Conservation (phyloP, 2,329 filamentous ascomycete species). For the Botryosphaeria dothidea region DNA sequence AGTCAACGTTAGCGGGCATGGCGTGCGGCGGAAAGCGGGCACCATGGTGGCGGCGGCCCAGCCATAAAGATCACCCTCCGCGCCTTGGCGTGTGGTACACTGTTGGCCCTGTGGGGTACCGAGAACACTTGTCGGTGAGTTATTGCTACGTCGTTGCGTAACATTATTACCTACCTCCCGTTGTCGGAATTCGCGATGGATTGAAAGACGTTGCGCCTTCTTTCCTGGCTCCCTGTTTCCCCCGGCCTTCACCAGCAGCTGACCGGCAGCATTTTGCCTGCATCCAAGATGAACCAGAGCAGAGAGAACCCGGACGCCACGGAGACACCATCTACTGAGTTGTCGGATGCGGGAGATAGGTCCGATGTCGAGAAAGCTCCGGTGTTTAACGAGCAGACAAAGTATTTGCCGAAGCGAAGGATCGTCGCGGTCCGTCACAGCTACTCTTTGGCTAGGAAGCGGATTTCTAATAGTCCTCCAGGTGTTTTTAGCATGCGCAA, state of each 20-base stretch:
- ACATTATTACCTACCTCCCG: neutral
- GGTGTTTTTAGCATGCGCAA: constrained; percentile 60
- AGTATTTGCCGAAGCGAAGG: constrained; percentile 16
- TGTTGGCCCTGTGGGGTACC: constrained; percentile 3
- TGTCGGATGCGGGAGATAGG: neutral
- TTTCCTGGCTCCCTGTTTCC: neutral
- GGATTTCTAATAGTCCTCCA: constrained; percentile 28
- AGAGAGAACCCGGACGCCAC: neutral
- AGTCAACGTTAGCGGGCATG: neutral
- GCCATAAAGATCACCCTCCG: neutral
- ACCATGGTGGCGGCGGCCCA: constrained; percentile 3
- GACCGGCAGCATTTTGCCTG: neutral
- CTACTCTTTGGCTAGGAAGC: no score
- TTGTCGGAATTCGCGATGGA: neutral
- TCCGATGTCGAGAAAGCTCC: constrained; percentile 10
- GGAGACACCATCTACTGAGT: neutral
- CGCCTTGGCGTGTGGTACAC: constrained; percentile 6
- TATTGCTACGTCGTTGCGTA: constrained; percentile 7
- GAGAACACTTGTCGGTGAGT: neutral
- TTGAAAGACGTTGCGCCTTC: neutral
- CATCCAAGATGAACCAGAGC: neutral
- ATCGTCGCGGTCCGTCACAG: constrained; percentile 18
- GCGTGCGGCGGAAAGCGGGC: neutral
- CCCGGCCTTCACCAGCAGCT: neutral
- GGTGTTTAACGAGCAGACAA: constrained; percentile 21